A percentile compares a stretch with the other conserved stretches of the same genome.
phyloP scores from a whole-genome alignment of 352 stramenopile species.

The Phytophthora ramorum region DNA sequence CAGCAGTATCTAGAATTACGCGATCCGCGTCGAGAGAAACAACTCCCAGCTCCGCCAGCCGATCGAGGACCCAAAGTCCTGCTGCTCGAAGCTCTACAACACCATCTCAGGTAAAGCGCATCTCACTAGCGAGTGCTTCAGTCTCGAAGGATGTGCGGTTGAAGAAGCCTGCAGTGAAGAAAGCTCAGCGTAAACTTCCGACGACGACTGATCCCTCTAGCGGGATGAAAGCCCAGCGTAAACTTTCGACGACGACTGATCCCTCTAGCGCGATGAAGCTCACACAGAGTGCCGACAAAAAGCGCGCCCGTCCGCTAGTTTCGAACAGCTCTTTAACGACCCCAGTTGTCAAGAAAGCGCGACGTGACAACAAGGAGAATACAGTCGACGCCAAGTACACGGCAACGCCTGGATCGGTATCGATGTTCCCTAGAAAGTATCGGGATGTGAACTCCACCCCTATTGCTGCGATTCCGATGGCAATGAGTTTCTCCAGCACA shows the following conservation, averaged over 20 bases:
- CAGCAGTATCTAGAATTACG: slow-evolving; percentile 24
- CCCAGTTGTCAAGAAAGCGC: slow-evolving; percentile 40
- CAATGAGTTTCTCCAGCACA: slow-evolving; percentile 42
- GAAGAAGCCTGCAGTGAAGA: slow-evolving; percentile 24
- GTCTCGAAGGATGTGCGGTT: slow-evolving; percentile 19
- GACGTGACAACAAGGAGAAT: slow-evolving; percentile 27
- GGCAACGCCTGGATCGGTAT: slow-evolving; percentile 40
- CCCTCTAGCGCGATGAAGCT: slow-evolving; percentile 28
- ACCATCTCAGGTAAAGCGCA: slow-evolving; percentile 14
- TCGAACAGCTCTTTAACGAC: slow-evolving; percentile 29
- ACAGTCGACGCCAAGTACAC: slow-evolving; percentile 22
- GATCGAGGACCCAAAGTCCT: slow-evolving; percentile 29
- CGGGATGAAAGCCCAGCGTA: slow-evolving; percentile 25
- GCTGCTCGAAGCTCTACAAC: slow-evolving; percentile 1
- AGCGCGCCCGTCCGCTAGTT: slow-evolving; percentile 23
- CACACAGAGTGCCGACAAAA: slow-evolving; percentile 27
- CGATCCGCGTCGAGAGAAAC: slow-evolving; percentile 12
- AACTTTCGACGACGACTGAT: slow-evolving; percentile 14
- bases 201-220: slow-evolving; percentile 20
- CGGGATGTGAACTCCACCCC: slow-evolving; percentile 38
- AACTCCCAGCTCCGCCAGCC: slow-evolving; percentile 16
- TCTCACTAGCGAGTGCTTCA: slow-evolving; percentile 33
- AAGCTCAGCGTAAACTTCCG: slow-evolving; percentile 21
- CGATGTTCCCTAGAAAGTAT: slow-evolving; percentile 39
- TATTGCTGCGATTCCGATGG: slow-evolving; percentile 28